A percentile compares a stretch with the other conserved stretches of the same genome.
These are phyloP conservation scores for Fusarium sp. DNA, from an alignment of 2,329 filamentous ascomycete species.

Conservation along the genomic window DNA sequence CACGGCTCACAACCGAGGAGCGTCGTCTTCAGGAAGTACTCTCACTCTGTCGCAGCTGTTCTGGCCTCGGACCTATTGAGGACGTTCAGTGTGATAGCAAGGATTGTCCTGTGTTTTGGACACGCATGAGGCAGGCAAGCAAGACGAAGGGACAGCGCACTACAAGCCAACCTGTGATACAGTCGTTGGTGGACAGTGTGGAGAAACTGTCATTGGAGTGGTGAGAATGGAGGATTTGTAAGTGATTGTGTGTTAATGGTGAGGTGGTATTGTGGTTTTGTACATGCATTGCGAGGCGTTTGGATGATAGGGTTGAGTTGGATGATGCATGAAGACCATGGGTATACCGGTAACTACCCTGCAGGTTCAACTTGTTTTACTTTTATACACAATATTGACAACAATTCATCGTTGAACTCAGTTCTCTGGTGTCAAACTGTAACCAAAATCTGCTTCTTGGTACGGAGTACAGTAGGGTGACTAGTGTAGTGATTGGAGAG, in stretches of 20 bases:
- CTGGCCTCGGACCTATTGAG: slow-evolving; percentile 75
- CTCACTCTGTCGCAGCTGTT: slow-evolving; percentile 81
- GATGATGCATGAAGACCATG: background rate
- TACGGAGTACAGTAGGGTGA: no score
- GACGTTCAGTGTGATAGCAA: slow-evolving; percentile 87
- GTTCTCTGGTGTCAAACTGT: background rate
- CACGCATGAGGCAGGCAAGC: slow-evolving; percentile 69
- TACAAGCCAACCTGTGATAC: slow-evolving; percentile 45
- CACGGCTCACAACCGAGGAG: slow-evolving; percentile 69
- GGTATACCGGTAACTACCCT: background rate
- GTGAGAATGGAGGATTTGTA: slow-evolving; percentile 33
- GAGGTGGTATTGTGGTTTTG: background rate
- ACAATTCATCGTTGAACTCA: background rate
- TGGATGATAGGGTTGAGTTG: background rate
- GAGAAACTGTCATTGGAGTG: slow-evolving; percentile 46
- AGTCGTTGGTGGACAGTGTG: slow-evolving; percentile 41
- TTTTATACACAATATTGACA: background rate
- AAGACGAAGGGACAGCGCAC: slow-evolving; percentile 53
- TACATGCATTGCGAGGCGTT: slow-evolving; percentile 8
- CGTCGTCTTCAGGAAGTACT: slow-evolving; percentile 69
- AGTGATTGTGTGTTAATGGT: background rate
- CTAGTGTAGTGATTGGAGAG: background rate
- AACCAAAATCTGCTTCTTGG: background rate
- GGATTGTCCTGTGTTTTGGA: slow-evolving; percentile 94
- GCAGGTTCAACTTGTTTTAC: background rate